Evolutionary conservation across 495 filamentous ascomycete genomes (phyloP), one percentile per base, ranked within the genome.

Genomic region (Jackrogersella multiformis): DNA sequence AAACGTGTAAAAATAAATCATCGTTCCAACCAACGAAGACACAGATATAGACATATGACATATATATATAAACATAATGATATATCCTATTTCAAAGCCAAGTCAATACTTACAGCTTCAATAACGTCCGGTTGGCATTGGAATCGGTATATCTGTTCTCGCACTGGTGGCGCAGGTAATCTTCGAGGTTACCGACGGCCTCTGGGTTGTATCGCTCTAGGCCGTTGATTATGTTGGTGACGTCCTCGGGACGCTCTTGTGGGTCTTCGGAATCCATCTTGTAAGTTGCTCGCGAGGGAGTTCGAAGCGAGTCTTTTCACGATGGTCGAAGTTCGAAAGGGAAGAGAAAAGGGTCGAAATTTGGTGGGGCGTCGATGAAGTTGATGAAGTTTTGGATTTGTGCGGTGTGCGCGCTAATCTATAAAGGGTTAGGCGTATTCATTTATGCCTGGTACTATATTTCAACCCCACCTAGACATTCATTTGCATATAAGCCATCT

Each of bases 171-270:
- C 85, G 82, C 36, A 99, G 90, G 76, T 99, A 98, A 74, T 94
- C 92, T 83, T 98, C 94, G 84, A 99, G 94, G 55, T 94, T 85
- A 32, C 85, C 85, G 51, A 95, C 96, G 20, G 94, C 97, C 80
- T 99, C 95, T 39, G 96, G 96, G 80, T 99, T 99, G 83, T 99
- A 99, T 65, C 96, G 85, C 81, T 99, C 95, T 63, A 99, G 90
- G 59, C 96, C 93, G 81, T 90, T 90, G 70, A 99, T 90, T 70
- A 98, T 97, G 77, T 80, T 85, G 76, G 91, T 91, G 78, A 99
- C 96, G 76, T 94, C 85, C 68, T 92, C 91, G 55, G 96, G 94
- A 76, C 96, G 86, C 68, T 90, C 88, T 60, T 77, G 72, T 69
- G 80, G 81, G 74, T 84, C 81, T 78, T 84, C 81, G 74, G 80